Base-by-base conservation (phyloP, 805 yeast genomes). In the Yarrowia sp. region DNA sequence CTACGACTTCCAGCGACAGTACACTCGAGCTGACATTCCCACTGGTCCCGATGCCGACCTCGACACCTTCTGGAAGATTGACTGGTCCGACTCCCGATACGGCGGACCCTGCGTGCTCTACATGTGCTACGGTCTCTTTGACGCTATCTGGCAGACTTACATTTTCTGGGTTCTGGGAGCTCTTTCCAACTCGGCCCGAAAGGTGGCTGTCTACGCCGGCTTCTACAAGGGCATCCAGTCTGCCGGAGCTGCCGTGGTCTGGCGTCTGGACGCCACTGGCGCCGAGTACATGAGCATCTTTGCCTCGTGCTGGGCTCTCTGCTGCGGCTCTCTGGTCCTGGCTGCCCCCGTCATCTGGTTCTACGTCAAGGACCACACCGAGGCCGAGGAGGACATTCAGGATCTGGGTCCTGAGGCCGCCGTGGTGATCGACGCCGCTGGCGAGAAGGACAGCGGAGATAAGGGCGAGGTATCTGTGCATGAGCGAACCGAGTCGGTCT, bases 191-290 rank as follows among this genome's bases (percentile, higher is more conserved):
- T 82, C 84, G 72, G 82, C 87, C 39, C 81, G 85, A 77, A 84
- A 82, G 74, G 78, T 80, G 46, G 85, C 87, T 33, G 75, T 86
- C 69, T 84, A 84, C 72, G 86, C 87, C 19, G 88, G 88, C 47
- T 84, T 84, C 75, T 86, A 86, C 79, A 87, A 87, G 78, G 85
- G 87, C 68, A 75, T 87, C 69, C 90, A 86, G 77, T 82, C 86
- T 47, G 89, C 88, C 10, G 88, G 87, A 74, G 85, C 86, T 14
- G 89, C 86, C 30, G 79, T 86, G 56, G 83, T 82, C 14, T 87
- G 88, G 89, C 77, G 86, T 71, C 75, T 85, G 70, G 88, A 86
- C 72, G 82, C 85, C 38, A 69, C 78, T 42, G 75, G 73, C 13
- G 60, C 69, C 17, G 69, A 73, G 30, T 86, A 80, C 74, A 77